phyloP scores from a whole-genome alignment of 208 protist genomes.

The Leishmania braziliensis region DNA sequence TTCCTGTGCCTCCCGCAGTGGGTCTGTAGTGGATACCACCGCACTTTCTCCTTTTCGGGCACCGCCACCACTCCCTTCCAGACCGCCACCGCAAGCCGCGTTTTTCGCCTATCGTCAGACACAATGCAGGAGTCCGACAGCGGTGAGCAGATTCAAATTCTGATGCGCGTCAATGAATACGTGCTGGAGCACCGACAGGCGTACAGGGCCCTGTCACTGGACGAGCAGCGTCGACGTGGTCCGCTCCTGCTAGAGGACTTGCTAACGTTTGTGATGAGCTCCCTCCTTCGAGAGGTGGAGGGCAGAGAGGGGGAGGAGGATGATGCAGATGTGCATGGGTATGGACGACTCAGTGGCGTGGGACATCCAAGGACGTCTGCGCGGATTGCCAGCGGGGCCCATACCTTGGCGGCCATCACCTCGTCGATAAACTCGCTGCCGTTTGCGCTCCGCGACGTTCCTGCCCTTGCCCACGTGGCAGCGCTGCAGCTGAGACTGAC shows the following conservation, averaged over 20 bases:
- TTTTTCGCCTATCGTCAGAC: background rate
- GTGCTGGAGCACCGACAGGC: conserved; percentile 10
- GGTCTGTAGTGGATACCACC: background rate
- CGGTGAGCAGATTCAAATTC: conserved; percentile 7
- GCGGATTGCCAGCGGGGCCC: background rate
- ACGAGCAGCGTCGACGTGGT: conserved; percentile 26
- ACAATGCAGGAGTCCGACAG: background rate
- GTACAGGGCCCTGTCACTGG: conserved; percentile 6
- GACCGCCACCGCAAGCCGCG: background rate
- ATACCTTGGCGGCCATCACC: background rate
- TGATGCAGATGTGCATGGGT: background rate
- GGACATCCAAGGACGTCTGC: background rate
- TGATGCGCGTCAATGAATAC: conserved; percentile 13
- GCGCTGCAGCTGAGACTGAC: conserved; percentile 58
- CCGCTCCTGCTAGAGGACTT: conserved; percentile 25
- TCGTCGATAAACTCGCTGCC: conserved; percentile 34
- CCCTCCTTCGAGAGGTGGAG: background rate
- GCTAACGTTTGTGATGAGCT: conserved; percentile 3
- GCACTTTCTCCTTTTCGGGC: background rate
- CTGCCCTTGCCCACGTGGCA: conserved; percentile 49
- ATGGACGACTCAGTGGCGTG: background rate
- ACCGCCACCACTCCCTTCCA: background rate
- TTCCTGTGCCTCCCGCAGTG: background rate
- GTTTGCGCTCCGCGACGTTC: conserved; percentile 62
- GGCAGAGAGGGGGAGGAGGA: background rate